Base-by-base conservation (phyloP, 2,329 filamentous ascomycete species). In the Myriosclerotinia scirpicola region DNA sequence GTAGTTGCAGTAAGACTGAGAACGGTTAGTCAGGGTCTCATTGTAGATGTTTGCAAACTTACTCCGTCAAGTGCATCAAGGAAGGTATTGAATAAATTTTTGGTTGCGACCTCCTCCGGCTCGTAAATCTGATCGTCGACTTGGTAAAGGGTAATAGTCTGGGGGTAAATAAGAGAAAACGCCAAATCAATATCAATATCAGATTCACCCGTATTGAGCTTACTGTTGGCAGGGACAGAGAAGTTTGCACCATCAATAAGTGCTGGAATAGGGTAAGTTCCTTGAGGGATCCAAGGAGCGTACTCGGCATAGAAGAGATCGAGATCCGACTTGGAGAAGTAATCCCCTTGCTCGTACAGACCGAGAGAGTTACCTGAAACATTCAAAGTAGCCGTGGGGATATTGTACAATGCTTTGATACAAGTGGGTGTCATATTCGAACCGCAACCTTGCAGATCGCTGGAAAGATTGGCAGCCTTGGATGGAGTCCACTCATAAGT, bases 1-100 rank as follows among this genome's bases (percentile, higher is more conserved):
- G 61, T 81, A 81, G 2, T 75, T 81, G 72, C 81, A 82, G 73
- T 82, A 83, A 30, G 72, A 73, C 64, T 71, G 38, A 11, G 22
- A 54, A 22, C 34, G 3, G 15, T 71, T 63, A 70, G 67, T 8
- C 2, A 52, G 26, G 15, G 3, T 36, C 34, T 5, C 2, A 34
- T 60, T 17, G 6, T 38, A 34, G 14, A 42, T 14, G 12, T 17
- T 15, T 4, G 22, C 15, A 6, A 30, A 67, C 67, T 62, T 56
- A 71, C 69, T 22, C 72, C 72, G 65, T 75, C 73, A 20, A 75
- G 61, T 48, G 73, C 72, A 66, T 74, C 73, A 17, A 75, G 67
- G 61, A 74, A 75, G 12, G 72, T 75, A 44, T 75, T 75, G 67
- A 75, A 74, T 70, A 73, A 6, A 68, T 71, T 72, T 9, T 68